These are phyloP conservation scores for Myotisia sp. DNA, from an alignment of 2,329 filamentous ascomycete species.

Conservation along the genomic window DNA sequence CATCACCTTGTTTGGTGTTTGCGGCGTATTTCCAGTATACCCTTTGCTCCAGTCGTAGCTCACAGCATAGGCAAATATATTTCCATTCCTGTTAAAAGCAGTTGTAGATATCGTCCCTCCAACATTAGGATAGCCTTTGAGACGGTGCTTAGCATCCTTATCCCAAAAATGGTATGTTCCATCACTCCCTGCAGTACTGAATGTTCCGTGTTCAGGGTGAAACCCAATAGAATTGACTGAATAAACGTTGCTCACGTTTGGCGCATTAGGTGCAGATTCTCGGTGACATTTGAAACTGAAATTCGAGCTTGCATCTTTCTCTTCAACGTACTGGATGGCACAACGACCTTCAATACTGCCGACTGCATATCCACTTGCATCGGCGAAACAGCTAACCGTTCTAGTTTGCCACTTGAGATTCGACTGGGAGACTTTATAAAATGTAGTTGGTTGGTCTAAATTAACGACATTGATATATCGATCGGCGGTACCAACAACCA, in stretches of 20 bases:
- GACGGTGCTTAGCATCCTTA: constrained; percentile 73
- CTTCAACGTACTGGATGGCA: constrained; percentile 95
- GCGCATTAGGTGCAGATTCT: constrained; percentile 48
- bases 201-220: constrained; percentile 94
- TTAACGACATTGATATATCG: constrained; percentile 93
- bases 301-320: constrained; percentile 81
- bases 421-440: constrained; percentile 93
- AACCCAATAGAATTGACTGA: constrained; percentile 95
- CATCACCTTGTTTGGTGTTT: constrained; percentile 63
- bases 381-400: constrained; percentile 86
- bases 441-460: constrained; percentile 70
- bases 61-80: constrained; percentile 74
- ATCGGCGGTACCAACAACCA: constrained; percentile 87
- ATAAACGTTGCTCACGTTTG: constrained; percentile 76
- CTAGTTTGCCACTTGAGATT: constrained; percentile 97
- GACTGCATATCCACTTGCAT: constrained; percentile 82
- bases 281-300: constrained; percentile 99
- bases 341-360: constrained; percentile 94
- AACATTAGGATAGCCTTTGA: constrained; percentile 76
- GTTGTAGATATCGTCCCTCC: constrained; percentile 80
- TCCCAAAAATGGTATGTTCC: constrained; percentile 75
- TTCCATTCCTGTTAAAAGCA: constrained; percentile 77
- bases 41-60: constrained; percentile 99
- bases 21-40: constrained; percentile 66
- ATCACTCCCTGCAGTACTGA: constrained; percentile 88